Conservation (phyloP, 2,329 filamentous ascomycete genomes). For the Cladosporium sp. region DNA sequence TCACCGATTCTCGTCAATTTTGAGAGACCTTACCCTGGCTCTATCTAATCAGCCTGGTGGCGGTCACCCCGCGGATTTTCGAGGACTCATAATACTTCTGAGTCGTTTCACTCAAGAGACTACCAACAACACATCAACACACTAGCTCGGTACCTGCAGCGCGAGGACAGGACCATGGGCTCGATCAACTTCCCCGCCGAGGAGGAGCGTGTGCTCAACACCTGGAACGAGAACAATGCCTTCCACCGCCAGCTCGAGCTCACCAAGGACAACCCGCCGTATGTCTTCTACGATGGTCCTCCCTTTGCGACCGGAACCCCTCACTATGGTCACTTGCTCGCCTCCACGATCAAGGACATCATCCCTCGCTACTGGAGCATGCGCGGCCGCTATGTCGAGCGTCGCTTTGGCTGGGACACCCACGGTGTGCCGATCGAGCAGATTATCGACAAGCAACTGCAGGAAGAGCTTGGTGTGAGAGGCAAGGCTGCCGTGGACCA, state of each 20-base stretch:
- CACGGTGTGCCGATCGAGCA: constrained; percentile 95
- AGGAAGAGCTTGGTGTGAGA: constrained; percentile 69
- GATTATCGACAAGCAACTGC: constrained; percentile 87
- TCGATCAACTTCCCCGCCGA: constrained; percentile 82
- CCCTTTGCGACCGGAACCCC: constrained; percentile 59
- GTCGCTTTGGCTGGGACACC: constrained; percentile 93
- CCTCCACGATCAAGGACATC: constrained; percentile 95
- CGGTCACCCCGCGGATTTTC: constrained; percentile 7
- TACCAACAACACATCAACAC: constrained; percentile 1
- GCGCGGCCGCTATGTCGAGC: constrained; percentile 91
- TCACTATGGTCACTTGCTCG: constrained; percentile 76
- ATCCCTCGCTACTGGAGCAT: constrained; percentile 97
- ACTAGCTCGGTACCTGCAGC: constrained; percentile 7
- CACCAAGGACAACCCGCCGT: constrained; percentile 77
- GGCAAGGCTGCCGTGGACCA: constrained; percentile 84
- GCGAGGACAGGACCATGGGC: constrained; percentile 31
- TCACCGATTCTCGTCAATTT: not conserved
- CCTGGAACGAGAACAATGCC: constrained; percentile 90
- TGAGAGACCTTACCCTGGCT: not conserved
- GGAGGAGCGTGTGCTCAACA: constrained; percentile 79
- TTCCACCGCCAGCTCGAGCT: constrained; percentile 87
- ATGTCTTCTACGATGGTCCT: constrained; percentile 86
- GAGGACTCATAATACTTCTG: constrained; percentile 12
- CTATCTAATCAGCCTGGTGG: constrained; percentile 11
- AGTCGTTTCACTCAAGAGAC: not conserved